These are phyloP conservation scores for Elasticomyces elasticus DNA, from an alignment of 495 filamentous ascomycete species.

Conservation along the genomic window DNA sequence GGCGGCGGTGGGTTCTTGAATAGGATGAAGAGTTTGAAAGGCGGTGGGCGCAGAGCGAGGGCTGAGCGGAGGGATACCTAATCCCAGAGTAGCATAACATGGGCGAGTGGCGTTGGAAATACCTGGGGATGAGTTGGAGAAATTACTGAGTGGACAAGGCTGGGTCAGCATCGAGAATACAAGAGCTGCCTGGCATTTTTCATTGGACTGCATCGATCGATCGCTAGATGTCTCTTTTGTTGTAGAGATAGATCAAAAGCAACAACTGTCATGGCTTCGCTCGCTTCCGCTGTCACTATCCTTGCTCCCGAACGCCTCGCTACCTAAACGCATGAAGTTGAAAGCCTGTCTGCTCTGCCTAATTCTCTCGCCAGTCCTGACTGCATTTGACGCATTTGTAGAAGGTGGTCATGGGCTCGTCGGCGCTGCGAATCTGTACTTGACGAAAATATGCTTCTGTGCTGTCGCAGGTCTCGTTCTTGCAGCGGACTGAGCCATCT, in stretches of 20 bases:
- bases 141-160: background rate
- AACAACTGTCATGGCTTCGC: background rate
- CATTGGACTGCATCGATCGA: background rate
- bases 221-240: slow-evolving; percentile 13
- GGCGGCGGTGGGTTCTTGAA: slow-evolving; percentile 54
- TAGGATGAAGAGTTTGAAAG: slow-evolving; percentile 53
- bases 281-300: background rate
- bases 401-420: slow-evolving; percentile 97
- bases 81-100: background rate
- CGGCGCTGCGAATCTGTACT: slow-evolving; percentile 94
- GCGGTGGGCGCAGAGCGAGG: slow-evolving; percentile 13
- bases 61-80: slow-evolving; percentile 18
- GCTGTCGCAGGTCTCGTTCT: slow-evolving; percentile 62
- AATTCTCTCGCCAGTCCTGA: slow-evolving; percentile 18
- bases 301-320: background rate
- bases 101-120: background rate
- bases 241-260: background rate
- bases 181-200: slow-evolving; percentile 2
- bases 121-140: background rate
- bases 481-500: slow-evolving; percentile 68
- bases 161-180: background rate
- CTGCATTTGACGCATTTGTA: slow-evolving; percentile 47
- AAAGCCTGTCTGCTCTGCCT: background rate
- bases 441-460: slow-evolving; percentile 83
- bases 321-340: background rate